These are phyloP conservation scores for Umbellularia californica DNA, from an alignment of 164 flowering plant genomes.

Conservation along the genomic window DNA sequence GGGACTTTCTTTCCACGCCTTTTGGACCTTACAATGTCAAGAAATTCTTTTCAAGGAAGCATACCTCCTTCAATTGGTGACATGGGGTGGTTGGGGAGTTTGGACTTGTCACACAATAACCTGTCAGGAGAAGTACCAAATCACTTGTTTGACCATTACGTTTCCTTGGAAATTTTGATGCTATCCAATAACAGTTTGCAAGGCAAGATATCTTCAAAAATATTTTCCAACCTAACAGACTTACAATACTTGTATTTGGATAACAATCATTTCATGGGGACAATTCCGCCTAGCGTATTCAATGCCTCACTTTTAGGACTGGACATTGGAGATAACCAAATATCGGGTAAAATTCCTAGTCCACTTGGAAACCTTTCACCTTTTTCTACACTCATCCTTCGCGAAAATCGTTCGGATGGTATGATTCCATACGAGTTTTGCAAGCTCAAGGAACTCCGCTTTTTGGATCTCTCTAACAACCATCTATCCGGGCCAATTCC, in stretches of 20 bases:
- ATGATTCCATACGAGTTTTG: conserved; percentile 1
- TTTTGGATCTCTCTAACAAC: conserved; percentile 7
- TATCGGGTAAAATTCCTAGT: conserved; percentile 1
- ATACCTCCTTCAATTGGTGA: conserved; percentile 19
- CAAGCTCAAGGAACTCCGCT: background rate
- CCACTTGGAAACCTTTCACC: background rate
- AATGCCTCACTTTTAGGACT: background rate
- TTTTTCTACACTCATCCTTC: background rate
- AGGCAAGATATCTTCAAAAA: conserved; percentile 10
- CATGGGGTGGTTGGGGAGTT: background rate
- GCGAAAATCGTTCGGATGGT: conserved; percentile 3
- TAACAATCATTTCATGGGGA: conserved; percentile 2
- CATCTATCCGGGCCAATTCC: background rate
- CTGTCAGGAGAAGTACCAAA: conserved; percentile 20
- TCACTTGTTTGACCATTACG: conserved; percentile 2
- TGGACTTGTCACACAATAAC: conserved; percentile 22
- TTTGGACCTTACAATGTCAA: background rate
- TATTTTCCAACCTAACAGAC: background rate
- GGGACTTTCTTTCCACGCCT: conserved; percentile 1
- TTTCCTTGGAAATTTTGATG: background rate
- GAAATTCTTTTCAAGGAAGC: conserved; percentile 6
- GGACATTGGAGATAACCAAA: conserved; percentile 1
- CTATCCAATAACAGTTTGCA: conserved; percentile 16
- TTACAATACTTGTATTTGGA: background rate
- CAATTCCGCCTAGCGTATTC: background rate